Evolutionary conservation across 352 stramenopile species (phyloP).

Genomic region (Phytophthora litchii): DNA sequence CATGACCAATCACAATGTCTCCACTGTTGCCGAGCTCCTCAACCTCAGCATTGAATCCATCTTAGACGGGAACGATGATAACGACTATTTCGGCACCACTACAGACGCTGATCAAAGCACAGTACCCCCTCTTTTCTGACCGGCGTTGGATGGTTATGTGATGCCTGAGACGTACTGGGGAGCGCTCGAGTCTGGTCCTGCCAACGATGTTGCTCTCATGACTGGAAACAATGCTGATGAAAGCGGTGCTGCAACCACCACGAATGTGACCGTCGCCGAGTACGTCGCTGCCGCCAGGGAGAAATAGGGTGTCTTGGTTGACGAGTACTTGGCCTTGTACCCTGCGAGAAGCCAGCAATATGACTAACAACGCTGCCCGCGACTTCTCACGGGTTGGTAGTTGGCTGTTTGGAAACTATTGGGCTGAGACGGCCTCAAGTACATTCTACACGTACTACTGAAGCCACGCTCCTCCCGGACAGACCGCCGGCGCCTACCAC

Average conservation of each 20-base stretch:
- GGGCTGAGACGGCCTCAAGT: not conserved
- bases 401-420: slow-evolving; percentile 27
- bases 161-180: slow-evolving; percentile 17
- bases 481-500: slow-evolving; percentile 20
- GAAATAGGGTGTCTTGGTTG: slow-evolving; percentile 17
- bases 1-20: not conserved
- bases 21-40: not conserved
- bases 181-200: slow-evolving; percentile 3
- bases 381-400: slow-evolving; percentile 20
- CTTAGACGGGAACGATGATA: not conserved
- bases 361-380: slow-evolving; percentile 9
- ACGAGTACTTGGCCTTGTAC: slow-evolving; percentile 22
- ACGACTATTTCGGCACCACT: not conserved
- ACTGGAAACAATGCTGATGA: slow-evolving; percentile 29
- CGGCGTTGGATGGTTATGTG: slow-evolving; percentile 6
- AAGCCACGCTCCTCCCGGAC: slow-evolving; percentile 20
- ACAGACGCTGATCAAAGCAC: not conserved
- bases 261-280: slow-evolving; percentile 27
- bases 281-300: slow-evolving; percentile 9
- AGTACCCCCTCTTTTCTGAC: not conserved
- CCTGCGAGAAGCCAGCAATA: slow-evolving; percentile 14
- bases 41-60: not conserved
- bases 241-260: slow-evolving; percentile 14
- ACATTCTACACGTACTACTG: slow-evolving; percentile 25
- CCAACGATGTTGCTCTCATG: slow-evolving; percentile 24